Conservation (phyloP, 2,329 filamentous ascomycete species). For the Alternaria gaisen region DNA sequence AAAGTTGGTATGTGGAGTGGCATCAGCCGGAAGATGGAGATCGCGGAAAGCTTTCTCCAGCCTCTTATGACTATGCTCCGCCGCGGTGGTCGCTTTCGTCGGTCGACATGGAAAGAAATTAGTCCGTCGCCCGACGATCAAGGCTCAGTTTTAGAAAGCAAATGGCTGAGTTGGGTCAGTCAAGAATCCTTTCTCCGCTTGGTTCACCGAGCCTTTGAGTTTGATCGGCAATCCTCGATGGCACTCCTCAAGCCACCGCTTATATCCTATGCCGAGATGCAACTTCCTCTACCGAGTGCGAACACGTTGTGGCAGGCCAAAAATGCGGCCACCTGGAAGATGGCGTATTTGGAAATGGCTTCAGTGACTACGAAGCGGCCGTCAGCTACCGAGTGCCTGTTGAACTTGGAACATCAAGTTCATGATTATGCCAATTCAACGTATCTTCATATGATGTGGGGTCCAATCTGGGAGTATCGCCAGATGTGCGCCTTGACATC, state of each 20-base stretch:
- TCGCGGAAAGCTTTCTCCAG: slow-evolving; percentile 66
- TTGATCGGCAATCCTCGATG: slow-evolving; percentile 74
- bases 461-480: slow-evolving; percentile 71
- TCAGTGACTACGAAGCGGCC: slow-evolving; percentile 26
- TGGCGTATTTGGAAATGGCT: slow-evolving; percentile 59
- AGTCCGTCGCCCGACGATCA: slow-evolving; percentile 63
- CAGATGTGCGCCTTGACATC: slow-evolving; percentile 65
- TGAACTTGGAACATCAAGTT: slow-evolving; percentile 35
- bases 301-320: slow-evolving; percentile 72
- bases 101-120: slow-evolving; percentile 63
- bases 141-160: slow-evolving; percentile 65
- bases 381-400: slow-evolving; percentile 41
- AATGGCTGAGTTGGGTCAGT: slow-evolving; percentile 72
- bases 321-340: slow-evolving; percentile 71
- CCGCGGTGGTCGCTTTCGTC: slow-evolving; percentile 66
- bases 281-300: slow-evolving; percentile 70
- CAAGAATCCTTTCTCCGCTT: slow-evolving; percentile 75
- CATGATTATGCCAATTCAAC: slow-evolving; percentile 59
- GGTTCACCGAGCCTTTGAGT: slow-evolving; percentile 70
- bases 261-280: slow-evolving; percentile 74
- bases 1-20: slow-evolving; percentile 68
- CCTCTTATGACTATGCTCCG: slow-evolving; percentile 65
- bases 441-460: slow-evolving; percentile 72
- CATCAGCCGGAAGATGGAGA: slow-evolving; percentile 67
- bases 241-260: slow-evolving; percentile 70